These are phyloP conservation scores for Chlamydomonas sphaeroides DNA, from an alignment of 139 green algal species.

Conservation along the genomic window DNA sequence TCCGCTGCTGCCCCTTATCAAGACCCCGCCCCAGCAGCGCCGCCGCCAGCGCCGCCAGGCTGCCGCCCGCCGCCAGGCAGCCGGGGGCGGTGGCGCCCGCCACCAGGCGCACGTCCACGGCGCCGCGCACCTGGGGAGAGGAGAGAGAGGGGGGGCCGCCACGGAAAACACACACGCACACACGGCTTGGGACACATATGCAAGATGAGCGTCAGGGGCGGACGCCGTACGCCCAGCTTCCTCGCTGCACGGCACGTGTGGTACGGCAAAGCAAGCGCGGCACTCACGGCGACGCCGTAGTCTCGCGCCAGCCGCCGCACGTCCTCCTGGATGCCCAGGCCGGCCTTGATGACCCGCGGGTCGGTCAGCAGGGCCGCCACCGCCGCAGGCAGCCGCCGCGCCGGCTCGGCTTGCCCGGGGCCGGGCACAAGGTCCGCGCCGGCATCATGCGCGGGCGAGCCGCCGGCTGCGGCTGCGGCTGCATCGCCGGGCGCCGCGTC, in stretches of 20 bases:
- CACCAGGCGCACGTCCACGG: conserved; percentile 33
- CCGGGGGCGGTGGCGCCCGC: not conserved
- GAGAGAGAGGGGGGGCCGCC: not conserved
- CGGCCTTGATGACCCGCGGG: conserved; percentile 45
- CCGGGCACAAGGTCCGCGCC: no score
- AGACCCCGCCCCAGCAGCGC: conserved; percentile 23
- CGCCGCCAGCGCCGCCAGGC: conserved; percentile 28
- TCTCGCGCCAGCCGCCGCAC: conserved; percentile 35
- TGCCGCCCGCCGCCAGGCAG: conserved; percentile 22
- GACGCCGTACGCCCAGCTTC: no score
- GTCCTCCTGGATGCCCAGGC: conserved; percentile 54
- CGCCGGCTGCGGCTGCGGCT: not conserved
- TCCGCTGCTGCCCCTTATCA: conserved; percentile 48
- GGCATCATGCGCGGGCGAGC: no score
- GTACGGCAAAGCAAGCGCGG: no score
- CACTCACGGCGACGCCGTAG: conserved; percentile 38
- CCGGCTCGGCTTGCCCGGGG: no score
- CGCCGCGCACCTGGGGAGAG: not conserved
- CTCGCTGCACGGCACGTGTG: no score
- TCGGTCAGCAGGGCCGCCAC: conserved; percentile 39
- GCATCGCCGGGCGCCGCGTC: no score
- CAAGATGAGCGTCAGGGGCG: no score
- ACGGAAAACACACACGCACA: no score
- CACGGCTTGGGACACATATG: no score
- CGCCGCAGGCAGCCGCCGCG: not conserved